phyloP scores from a whole-genome alignment of 2,329 filamentous ascomycete genomes.

The Fusarium subglutinans region DNA sequence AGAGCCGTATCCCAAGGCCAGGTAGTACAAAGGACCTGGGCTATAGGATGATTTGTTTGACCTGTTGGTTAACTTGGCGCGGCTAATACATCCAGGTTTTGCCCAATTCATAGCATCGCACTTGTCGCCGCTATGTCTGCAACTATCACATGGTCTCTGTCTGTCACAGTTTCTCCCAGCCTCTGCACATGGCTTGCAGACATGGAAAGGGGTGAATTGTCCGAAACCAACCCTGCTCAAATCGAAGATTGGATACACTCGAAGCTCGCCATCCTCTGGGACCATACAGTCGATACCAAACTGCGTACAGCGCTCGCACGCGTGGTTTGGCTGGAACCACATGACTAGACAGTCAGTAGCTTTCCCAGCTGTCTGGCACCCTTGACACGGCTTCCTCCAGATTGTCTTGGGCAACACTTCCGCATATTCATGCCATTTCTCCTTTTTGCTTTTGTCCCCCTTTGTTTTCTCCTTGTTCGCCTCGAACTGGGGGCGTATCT shows the following conservation, averaged over 20 bases:
- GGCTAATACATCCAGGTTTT: conserved; percentile 1
- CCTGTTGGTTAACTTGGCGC: background rate
- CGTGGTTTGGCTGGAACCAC: background rate
- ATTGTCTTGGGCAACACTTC: background rate
- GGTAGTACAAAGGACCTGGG: conserved; percentile 49
- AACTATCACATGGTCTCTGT: conserved; percentile 51
- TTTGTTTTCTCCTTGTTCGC: background rate
- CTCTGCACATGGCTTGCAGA: conserved; percentile 33
- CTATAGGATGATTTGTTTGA: no score
- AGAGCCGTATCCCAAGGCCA: conserved; percentile 42
- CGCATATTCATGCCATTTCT: conserved; percentile 4
- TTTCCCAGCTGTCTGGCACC: background rate
- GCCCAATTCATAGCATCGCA: background rate
- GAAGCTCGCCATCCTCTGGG: no score
- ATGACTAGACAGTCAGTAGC: conserved; percentile 3
- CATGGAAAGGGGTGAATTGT: conserved; percentile 38
- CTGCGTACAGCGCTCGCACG: conserved; percentile 42
- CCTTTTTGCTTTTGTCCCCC: background rate
- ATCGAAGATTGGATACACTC: conserved; percentile 35
- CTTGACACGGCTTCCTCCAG: conserved; percentile 24
- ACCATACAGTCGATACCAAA: conserved; percentile 45
- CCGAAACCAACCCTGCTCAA: conserved; percentile 48
- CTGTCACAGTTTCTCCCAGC: conserved; percentile 45
- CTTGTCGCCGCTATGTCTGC: conserved; percentile 11
- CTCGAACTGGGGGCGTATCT: conserved; percentile 6